A percentile compares a stretch with the other conserved stretches of the same genome.
phyloP scores from a whole-genome alignment of 2,329 filamentous ascomycete species.

The Alternaria triticina region DNA sequence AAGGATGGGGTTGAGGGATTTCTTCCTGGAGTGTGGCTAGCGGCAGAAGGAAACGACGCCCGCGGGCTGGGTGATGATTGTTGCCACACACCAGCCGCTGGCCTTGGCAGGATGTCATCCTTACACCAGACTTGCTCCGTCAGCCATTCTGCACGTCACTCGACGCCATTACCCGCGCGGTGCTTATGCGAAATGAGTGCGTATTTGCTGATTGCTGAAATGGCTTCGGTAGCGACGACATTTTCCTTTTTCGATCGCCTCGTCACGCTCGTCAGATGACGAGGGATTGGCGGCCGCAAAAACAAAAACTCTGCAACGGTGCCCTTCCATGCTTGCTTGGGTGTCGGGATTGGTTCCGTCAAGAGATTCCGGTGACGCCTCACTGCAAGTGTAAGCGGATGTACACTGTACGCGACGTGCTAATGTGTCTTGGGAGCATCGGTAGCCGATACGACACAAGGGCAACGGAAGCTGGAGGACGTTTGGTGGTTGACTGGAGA shows the following conservation, averaged over 20 bases:
- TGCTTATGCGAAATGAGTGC: conserved; percentile 9
- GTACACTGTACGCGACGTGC: conserved; percentile 9
- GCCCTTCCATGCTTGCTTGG: conserved; percentile 7
- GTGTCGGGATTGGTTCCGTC: conserved; percentile 5
- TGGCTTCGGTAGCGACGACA: background rate
- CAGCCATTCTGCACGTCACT: conserved; percentile 16
- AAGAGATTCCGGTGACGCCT: conserved; percentile 30
- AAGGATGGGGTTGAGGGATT: conserved; percentile 23
- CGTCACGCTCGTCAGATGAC: conserved; percentile 30
- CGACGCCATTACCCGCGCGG: conserved; percentile 14
- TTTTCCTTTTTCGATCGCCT: conserved; percentile 21
- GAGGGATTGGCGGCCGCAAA: conserved; percentile 28
- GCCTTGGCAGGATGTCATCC: conserved; percentile 21
- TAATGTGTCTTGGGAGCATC: conserved; percentile 9
- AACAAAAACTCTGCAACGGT: conserved; percentile 27
- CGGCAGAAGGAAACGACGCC: conserved; percentile 8
- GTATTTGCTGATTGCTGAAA: conserved; percentile 20
- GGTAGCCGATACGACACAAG: conserved; percentile 19
- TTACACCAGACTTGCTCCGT: conserved; percentile 8
- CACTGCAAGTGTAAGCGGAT: conserved; percentile 9
- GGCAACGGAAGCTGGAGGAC: conserved; percentile 17
- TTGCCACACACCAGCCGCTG: conserved; percentile 20
- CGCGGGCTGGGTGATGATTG: conserved; percentile 16
- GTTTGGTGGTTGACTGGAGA: conserved; percentile 18
- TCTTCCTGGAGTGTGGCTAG: conserved; percentile 12